These are phyloP conservation scores for Rubia tinctorum DNA, from an alignment of 305 asterid species.

Conservation along the genomic window DNA sequence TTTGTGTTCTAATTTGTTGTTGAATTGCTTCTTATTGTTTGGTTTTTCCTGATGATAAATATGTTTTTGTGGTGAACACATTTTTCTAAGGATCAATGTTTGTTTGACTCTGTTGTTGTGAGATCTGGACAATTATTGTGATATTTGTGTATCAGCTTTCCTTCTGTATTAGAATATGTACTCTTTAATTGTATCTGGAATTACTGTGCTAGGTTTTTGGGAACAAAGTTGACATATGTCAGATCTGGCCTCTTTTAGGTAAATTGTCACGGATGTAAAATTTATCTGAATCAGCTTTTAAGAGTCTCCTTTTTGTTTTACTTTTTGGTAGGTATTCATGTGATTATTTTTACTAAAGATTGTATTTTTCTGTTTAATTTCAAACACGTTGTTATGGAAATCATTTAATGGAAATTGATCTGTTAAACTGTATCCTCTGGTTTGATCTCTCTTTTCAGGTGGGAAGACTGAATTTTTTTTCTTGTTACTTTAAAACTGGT, in stretches of 20 bases:
- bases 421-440: background rate
- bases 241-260: slow-evolving; percentile 29
- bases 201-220: slow-evolving; percentile 6
- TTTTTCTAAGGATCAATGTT: background rate
- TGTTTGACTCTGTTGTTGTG: slow-evolving; percentile 8
- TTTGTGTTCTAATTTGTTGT: background rate
- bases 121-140: slow-evolving; percentile 28
- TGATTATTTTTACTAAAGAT: slow-evolving; percentile 28
- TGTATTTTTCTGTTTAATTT: slow-evolving; percentile 11
- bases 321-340: slow-evolving; percentile 31
- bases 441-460: slow-evolving; percentile 37
- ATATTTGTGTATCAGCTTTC: slow-evolving; percentile 16
- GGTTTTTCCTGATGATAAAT: background rate
- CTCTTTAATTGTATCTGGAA: slow-evolving; percentile 19
- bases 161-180: slow-evolving; percentile 11
- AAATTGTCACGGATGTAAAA: slow-evolving; percentile 18
- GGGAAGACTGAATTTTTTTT: slow-evolving; percentile 9
- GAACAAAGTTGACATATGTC: slow-evolving; percentile 19
- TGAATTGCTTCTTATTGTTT: background rate
- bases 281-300: slow-evolving; percentile 9
- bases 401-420: background rate
- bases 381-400: background rate
- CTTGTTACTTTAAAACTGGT: background rate
- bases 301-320: slow-evolving; percentile 14
- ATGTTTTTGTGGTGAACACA: slow-evolving; percentile 1